Base-by-base conservation (phyloP, 2,329 filamentous ascomycete species). In the Aureobasidium sp. region DNA sequence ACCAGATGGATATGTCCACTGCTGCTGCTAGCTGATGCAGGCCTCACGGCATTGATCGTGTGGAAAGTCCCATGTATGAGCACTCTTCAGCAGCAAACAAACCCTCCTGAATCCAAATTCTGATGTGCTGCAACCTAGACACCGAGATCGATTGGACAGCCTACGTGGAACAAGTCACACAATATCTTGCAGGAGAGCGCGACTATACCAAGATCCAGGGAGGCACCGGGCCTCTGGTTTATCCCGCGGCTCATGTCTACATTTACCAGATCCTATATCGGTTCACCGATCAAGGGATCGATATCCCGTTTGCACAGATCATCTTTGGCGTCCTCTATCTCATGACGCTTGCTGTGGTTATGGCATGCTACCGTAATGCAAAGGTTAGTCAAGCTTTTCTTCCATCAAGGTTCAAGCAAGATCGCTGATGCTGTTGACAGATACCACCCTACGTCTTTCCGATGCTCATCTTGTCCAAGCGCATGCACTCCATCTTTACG, bases 101-200 rank as follows among this genome's bases (percentile, higher is more conserved):
- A 61, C 25, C 25, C 51, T 34, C 29, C 31, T 7, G 5, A 31
- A 52, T 20, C 37, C 48, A 37, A 52, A 39, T 27, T 44, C 63
- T 65, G 25, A 60, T 44, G 41, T 12, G 9, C 36, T 49, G 45
- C 20, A 62, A 25, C 47, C 2, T 67, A 90, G 94, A 99, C 73
- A 99, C 94, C 47, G 94, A 99, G 75, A 99, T 99, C 71, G 94
- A 99, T 77, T 99, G 93, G 93, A 83, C 82, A 63, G 91, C 94
- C 0, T 99, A 99, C 75, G 97, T 99, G 92, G 84, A 97, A 73
- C 94, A 99, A 71, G 82, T 97, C 48, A 77, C 83, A 44, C 86
- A 92, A 68, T 94, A 88, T 70, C 78, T 92, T 49, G 81, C 84
- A 20, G 94, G 94, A 70, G 92, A 97, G 79, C 86, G 89, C 72